Conservation (phyloP, 2,329 filamentous ascomycete species). For the Nemania sp. region DNA sequence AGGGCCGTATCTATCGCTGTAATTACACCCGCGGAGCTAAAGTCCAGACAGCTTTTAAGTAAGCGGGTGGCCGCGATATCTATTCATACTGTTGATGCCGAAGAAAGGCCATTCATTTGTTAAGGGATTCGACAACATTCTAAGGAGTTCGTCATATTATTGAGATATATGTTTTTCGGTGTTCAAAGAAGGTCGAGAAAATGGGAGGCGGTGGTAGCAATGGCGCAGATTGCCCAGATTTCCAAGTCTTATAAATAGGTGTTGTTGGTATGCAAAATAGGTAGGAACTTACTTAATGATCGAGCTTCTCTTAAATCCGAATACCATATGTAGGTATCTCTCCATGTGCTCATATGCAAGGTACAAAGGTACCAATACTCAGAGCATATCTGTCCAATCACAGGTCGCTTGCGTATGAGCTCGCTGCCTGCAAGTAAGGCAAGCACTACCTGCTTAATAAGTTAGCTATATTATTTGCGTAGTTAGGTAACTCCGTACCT, state of each 20-base stretch:
- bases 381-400: conserved; percentile 28
- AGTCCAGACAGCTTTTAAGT: neutral
- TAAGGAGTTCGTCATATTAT: neutral
- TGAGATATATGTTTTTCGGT: neutral
- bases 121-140: neutral
- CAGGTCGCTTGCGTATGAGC: conserved; percentile 40
- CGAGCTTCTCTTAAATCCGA: conserved; percentile 13
- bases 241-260: neutral
- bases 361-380: conserved; percentile 13
- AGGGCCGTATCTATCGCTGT: neutral
- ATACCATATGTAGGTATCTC: neutral
- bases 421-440: conserved; percentile 37
- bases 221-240: neutral
- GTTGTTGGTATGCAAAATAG: neutral
- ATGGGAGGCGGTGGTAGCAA: neutral
- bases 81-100: neutral
- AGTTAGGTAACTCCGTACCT: too few relatives aligned
- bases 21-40: neutral
- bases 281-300: neutral
- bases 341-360: conserved; percentile 21
- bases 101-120: neutral
- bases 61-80: neutral
- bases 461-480: neutral
- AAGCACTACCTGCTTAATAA: neutral
- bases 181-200: neutral